Base-by-base conservation (phyloP, 345 rosid genomes). In the Pugionium cornutum region DNA sequence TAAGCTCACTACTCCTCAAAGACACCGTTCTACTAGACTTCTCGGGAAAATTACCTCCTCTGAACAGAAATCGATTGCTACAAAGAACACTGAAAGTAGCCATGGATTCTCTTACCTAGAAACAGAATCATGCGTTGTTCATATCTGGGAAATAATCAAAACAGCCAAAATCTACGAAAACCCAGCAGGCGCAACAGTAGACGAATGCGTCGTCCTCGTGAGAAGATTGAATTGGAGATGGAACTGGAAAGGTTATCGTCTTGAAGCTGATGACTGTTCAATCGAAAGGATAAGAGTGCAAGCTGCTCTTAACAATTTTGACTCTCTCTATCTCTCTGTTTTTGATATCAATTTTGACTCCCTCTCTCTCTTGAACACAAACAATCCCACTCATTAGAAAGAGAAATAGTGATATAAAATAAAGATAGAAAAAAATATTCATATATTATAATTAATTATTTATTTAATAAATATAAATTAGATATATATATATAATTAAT, bases 21-120 rank as follows among this genome's bases (percentile, higher is more conserved):
- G 74, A 61, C 57, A 70, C 62, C 3, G 60, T 32, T 49, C 77
- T 84, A 35, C 46, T 66, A 63, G 36, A 10, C 53, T 27, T 50
- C 69, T 61, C 66, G 2, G 79, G 58, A 51, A 51, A 64, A 41
- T 69, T 73, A 31, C 66, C 66, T 34, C 60, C 77, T 37, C 53
- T 55, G 55, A 66, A 59, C 27, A 64, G 77, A 28, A 80, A 78
- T 48, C 84, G 89, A 78, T 69, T 74, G 68, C 76, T 77, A 83
- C 89, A 85, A 44, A 83, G 82, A 57, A 80, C 73, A 76, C 59
- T 76, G 69, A 78, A 63, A 42, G 80, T 71, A 71, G 88, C 83
- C 97, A 89, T 89, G 56, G 67, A 43, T 55, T 58, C 27, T 57
- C 66, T 48, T 33, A 5, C 58, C 64, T 53, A 10, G 32, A 52